Evolutionary conservation across 768 basidiomycete genomes (phyloP).

Genomic region (Phaffia tasmanica): DNA sequence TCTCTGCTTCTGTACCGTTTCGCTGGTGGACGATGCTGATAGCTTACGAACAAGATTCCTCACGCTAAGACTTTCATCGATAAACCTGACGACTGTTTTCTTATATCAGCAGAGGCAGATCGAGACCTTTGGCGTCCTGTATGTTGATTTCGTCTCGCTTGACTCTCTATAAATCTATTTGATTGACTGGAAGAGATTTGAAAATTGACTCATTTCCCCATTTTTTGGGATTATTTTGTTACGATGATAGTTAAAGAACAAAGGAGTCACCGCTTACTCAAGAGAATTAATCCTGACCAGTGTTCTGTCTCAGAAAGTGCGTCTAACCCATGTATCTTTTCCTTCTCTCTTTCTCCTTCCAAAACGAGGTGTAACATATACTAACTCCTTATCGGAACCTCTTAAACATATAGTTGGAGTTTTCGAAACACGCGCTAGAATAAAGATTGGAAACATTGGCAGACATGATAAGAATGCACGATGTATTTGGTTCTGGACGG

Average conservation of each 20-base stretch:
- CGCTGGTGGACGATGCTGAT: conserved; percentile 39
- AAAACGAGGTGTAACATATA: too few relatives aligned
- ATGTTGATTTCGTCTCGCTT: background rate
- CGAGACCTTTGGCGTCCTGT: conserved; percentile 52
- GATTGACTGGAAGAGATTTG: too few relatives aligned
- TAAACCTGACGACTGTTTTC: conserved; percentile 47
- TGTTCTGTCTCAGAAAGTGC: conserved; percentile 53
- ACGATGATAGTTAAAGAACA: conserved; percentile 39
- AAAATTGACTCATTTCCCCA: background rate
- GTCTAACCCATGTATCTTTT: background rate
- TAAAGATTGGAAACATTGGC: too few relatives aligned
- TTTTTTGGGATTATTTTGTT: background rate
- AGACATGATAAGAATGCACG: too few relatives aligned
- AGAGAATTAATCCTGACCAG: conserved; percentile 57
- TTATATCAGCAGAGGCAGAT: conserved; percentile 60
- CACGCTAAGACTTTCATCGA: conserved; percentile 30
- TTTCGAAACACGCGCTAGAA: too few relatives aligned
- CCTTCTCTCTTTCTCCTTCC: background rate
- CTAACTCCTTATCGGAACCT: too few relatives aligned
- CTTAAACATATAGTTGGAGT: too few relatives aligned
- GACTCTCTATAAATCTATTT: too few relatives aligned
- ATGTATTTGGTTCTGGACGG: too few relatives aligned
- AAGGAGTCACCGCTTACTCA: conserved; percentile 52
- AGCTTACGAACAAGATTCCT: conserved; percentile 37
- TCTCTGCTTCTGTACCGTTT: conserved; percentile 28